These are phyloP conservation scores for Pseudoturritis turrita DNA, from an alignment of 345 rosid species.

Conservation along the genomic window DNA sequence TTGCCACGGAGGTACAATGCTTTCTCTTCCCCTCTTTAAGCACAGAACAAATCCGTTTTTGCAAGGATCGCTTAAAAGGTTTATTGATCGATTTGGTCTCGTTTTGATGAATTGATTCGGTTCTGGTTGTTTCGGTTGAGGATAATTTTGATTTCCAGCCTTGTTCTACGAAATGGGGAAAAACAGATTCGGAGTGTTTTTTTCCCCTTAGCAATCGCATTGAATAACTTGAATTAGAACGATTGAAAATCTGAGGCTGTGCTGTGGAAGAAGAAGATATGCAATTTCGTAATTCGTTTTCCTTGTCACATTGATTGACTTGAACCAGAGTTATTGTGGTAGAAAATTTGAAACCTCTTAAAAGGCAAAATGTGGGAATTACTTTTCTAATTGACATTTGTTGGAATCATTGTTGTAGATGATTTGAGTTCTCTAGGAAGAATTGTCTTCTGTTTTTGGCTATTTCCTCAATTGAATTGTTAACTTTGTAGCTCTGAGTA, in stretches of 20 bases:
- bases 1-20: constrained; percentile 77
- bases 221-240: neutral
- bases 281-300: neutral
- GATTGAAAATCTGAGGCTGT: neutral
- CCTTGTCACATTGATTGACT: neutral
- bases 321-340: neutral
- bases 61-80: neutral
- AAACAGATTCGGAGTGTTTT: neutral
- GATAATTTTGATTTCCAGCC: neutral
- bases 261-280: neutral
- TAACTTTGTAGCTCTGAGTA: neutral
- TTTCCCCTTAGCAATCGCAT: neutral
- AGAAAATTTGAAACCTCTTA: neutral
- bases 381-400: neutral
- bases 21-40: neutral
- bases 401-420: neutral
- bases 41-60: neutral
- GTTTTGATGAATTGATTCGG: neutral
- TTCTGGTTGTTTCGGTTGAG: neutral
- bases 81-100: neutral
- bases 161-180: neutral
- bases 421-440: neutral
- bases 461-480: neutral
- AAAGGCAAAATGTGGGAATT: neutral
- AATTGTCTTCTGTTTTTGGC: neutral